Base-by-base conservation (phyloP, 75 land plant genomes). In the Pinus albicaulis region DNA sequence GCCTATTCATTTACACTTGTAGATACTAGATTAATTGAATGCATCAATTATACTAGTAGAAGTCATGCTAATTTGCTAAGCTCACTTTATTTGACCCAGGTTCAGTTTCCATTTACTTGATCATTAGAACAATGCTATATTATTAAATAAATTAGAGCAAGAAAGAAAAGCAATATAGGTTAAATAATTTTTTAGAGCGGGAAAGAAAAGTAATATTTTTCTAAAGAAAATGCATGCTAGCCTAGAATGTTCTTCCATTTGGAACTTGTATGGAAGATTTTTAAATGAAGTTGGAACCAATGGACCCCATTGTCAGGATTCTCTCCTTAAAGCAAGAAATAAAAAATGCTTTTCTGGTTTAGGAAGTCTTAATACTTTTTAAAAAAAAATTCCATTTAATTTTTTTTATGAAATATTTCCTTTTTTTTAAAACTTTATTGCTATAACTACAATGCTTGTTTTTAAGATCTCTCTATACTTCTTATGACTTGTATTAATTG, bases 1-100 rank as follows among this genome's bases (percentile, higher is more conserved):
- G 78, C 76, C 44, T 81, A 82, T 81, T 75, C 84, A 41, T 87
- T 84, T 75, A 76, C 86, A 20, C 86, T 90, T 57, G 81, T 93
- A 34, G 98, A 95, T 88, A 79, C 80, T 80, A 96, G 98, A n/a
- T 96, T 96, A 48, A 84, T 95, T 28, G 96, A 91, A 65, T 95
- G 98, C 80, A 78, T 79, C 16, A 11, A 77, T n/a, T 95, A 96
- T 80, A 86, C 90, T 41, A 82, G 68, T 73, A 90, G 82, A 12
- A 81, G 64, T 78, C 55, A 70, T 25, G 20, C 56, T 76, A 56
- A 36, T 16, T 44, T 44, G 41, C 74, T 75, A 75, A 57, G 74
- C 57, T 38, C 70, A 17, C 52, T 17, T 66, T 66, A 48, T 44
- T 66, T 38, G 36, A 7, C 28, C 41, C 19, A 48, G 31, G 31